A percentile compares a stretch with the other conserved stretches of the same genome.
phyloP scores from a whole-genome alignment of 345 rosid species.

The Eucalyptus curtisii region DNA sequence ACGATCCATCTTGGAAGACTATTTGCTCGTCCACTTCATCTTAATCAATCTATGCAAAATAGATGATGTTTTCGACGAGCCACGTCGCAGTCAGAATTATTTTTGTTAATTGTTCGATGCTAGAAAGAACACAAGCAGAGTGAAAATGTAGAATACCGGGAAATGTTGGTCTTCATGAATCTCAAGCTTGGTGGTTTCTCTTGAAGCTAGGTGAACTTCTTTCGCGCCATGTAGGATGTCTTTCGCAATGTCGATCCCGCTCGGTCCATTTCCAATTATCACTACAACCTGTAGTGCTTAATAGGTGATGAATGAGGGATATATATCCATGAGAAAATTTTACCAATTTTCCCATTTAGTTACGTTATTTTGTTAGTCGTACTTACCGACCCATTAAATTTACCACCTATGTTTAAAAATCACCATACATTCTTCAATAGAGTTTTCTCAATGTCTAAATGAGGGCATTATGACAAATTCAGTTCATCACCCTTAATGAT shows the following conservation, averaged over 20 bases:
- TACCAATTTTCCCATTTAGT: neutral
- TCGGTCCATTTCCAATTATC: neutral
- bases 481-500: too few relatives aligned
- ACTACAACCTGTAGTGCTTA: neutral
- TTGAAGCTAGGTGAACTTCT: neutral
- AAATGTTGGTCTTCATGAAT: neutral
- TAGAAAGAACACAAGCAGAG: neutral
- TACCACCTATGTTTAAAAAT: neutral
- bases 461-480: too few relatives aligned
- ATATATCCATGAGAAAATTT: neutral
- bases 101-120: neutral
- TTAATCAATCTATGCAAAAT: neutral
- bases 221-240: neutral
- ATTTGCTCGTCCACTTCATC: neutral
- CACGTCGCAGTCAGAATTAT: neutral
- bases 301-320: neutral
- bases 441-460: too few relatives aligned
- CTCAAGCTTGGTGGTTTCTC: neutral
- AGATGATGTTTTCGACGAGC: neutral
- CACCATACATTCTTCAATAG: neutral
- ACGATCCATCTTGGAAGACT: neutral
- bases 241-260: neutral
- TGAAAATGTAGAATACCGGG: neutral
- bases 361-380: neutral
- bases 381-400: neutral